Base-by-base conservation (phyloP, 495 filamentous ascomycete species). In the Aspergillus steynii region DNA sequence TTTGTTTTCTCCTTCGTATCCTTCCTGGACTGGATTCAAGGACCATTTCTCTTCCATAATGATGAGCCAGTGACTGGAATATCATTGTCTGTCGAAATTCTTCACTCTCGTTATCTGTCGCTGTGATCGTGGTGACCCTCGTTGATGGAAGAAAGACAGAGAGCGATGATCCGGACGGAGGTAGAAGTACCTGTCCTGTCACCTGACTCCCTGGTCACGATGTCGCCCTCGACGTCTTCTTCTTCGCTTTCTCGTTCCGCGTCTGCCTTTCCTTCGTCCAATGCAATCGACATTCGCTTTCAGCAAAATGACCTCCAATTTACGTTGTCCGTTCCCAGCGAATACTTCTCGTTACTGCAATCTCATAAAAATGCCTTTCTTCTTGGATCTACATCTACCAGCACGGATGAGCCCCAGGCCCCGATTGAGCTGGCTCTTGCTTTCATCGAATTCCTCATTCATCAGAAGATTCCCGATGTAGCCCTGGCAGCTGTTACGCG, bases 381-480 rank as follows among this genome's bases (percentile, higher is more conserved):
- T n/a, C 29, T 34, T 20, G 27, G 25, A 5, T 64, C 50, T 1
- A 32, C 29, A 10, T 48, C 55, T 10, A n/a, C 47, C 9, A 12
- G 9, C 4, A 25, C 45, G 9, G 25, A 32, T 20, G 27, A 52
- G 5, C 20, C 25, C 12, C 28, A 48, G 2, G 15, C 29, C 26
- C 52, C 63, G 1, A 12, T 52, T 15, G 51, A 55, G 3, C 29
- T 68, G 47, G 63, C 60, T 5, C 34, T 68, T 14, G 34, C 14
- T 4, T 68, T 56, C 29, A 27, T 68, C 7, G 62, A 65, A 4
- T 64, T 62, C 45, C 56, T 65, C 15, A 42, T 62, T 20, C 9
- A 14, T 3, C 53, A 56, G 31, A 27, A 63, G 31, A 46, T 10
- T 4, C n/a, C 57, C 25, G 10, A 55, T 1, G 31, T 42, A 3